phyloP scores from a whole-genome alignment of 306 rosid genomes.

The Urtica urens region DNA sequence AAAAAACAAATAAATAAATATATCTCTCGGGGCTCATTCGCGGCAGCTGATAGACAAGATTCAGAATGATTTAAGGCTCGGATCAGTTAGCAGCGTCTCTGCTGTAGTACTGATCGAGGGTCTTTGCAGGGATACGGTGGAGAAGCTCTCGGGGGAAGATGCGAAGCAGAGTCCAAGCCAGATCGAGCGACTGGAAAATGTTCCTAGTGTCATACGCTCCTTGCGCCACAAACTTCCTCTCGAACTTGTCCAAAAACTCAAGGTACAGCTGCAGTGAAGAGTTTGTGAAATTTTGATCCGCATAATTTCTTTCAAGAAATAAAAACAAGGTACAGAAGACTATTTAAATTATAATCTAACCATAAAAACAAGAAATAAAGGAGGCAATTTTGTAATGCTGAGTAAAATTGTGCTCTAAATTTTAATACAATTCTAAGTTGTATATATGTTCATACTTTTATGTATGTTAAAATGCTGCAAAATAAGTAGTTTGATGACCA shows the following conservation, averaged over 20 bases:
- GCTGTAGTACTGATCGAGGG: conserved; percentile 83
- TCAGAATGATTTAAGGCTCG: conserved; percentile 10
- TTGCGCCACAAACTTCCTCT: conserved; percentile 91
- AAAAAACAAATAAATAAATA: conserved; percentile 30
- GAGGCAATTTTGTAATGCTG: too few relatives aligned
- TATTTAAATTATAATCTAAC: too few relatives aligned
- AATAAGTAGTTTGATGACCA: too few relatives aligned
- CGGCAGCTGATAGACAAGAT: conserved; percentile 27
- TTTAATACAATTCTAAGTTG: too few relatives aligned
- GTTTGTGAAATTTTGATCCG: conserved; percentile 11
- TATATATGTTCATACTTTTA: too few relatives aligned
- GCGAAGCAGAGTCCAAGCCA: conserved; percentile 96
- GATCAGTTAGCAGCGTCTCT: conserved; percentile 75
- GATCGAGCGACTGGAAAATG: conserved; percentile 95
- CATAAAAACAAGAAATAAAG: conserved; percentile 1
- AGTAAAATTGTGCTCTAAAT: too few relatives aligned
- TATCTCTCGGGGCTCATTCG: conserved; percentile 25
- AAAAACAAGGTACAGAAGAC: too few relatives aligned
- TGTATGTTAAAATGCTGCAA: too few relatives aligned
- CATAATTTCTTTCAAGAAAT: conserved; percentile 1
- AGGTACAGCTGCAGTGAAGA: conserved; percentile 60
- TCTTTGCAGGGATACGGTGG: conserved; percentile 97
- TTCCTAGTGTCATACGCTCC: conserved; percentile 98
- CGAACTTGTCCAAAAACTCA: conserved; percentile 99
- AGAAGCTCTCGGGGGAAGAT: conserved; percentile 99